Evolutionary conservation across 2,329 filamentous ascomycete species (phyloP).

Genomic region (Huntiella savannae): DNA sequence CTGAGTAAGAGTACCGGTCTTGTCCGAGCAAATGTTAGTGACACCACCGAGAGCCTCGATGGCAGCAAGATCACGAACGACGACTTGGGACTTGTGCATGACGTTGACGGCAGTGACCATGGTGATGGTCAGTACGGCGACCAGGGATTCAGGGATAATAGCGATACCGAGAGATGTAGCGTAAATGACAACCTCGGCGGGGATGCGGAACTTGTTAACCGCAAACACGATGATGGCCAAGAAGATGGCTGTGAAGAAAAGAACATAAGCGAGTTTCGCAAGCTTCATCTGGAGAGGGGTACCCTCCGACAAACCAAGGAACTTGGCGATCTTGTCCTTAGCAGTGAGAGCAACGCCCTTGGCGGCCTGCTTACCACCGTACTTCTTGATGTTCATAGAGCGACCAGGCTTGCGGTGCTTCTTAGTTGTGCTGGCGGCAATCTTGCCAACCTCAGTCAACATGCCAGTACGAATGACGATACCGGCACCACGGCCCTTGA

Average conservation of each 20-base stretch:
- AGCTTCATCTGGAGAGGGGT: conserved; percentile 65
- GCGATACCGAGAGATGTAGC: conserved; percentile 39
- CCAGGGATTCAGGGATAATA: conserved; percentile 45
- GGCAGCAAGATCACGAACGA: conserved; percentile 45
- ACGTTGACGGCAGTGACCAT: conserved; percentile 47
- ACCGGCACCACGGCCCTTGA: conserved; percentile 52
- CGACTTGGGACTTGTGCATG: conserved; percentile 45
- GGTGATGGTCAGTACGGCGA: conserved; percentile 51
- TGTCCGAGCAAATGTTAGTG: conserved; percentile 56
- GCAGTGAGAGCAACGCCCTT: conserved; percentile 28
- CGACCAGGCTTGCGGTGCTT: conserved; percentile 35
- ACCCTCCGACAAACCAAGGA: conserved; percentile 43
- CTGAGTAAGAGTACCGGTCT: conserved; percentile 50
- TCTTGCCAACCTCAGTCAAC: conserved; percentile 51
- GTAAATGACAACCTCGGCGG: conserved; percentile 36
- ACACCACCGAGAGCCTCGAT: conserved; percentile 52
- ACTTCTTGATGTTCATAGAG: conserved; percentile 34
- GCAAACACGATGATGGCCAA: conserved; percentile 39
- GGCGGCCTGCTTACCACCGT: conserved; percentile 30
- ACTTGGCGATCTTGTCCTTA: conserved; percentile 33
- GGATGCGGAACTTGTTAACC: conserved; percentile 32
- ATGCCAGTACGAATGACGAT: conserved; percentile 57
- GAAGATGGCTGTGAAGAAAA: conserved; percentile 51
- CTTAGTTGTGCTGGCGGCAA: conserved; percentile 37
- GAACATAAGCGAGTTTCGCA: conserved; percentile 55